Evolutionary conservation across 495 filamentous ascomycete species (phyloP).

Genomic region (Annulohypoxylon bovei): DNA sequence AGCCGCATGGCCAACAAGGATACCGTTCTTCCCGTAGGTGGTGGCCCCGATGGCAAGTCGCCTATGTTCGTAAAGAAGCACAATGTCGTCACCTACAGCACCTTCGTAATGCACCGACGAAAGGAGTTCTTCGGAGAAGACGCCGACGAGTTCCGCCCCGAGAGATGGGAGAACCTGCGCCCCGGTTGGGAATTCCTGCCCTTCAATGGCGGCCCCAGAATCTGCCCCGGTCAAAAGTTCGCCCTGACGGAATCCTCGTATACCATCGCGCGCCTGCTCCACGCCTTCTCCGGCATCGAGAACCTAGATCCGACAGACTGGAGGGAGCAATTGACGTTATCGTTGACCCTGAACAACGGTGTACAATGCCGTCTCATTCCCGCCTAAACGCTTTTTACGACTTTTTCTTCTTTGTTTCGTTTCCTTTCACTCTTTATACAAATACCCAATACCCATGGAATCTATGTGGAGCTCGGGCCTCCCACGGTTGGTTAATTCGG

Average conservation of each 20-base stretch:
- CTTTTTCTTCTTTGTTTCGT: conserved; percentile 3
- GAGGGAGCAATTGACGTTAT: conserved; percentile 48
- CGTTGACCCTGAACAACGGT: conserved; percentile 39
- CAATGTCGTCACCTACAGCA: conserved; percentile 49
- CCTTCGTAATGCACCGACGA: conserved; percentile 68
- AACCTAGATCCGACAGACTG: conserved; percentile 42
- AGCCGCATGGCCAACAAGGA: conserved; percentile 72
- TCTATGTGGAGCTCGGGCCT: conserved; percentile 20
- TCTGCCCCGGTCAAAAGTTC: conserved; percentile 63
- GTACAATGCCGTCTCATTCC: conserved; percentile 37
- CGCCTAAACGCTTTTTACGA: background rate
- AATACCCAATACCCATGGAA: conserved; percentile 32
- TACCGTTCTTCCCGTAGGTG: conserved; percentile 77
- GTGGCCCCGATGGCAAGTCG: conserved; percentile 70
- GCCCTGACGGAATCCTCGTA: conserved; percentile 71
- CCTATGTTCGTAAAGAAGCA: conserved; percentile 66
- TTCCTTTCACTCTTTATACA: conserved; percentile 15
- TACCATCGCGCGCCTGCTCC: conserved; percentile 57
- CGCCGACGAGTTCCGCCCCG: conserved; percentile 62
- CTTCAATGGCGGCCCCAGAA: conserved; percentile 67
- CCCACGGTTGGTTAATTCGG: conserved; percentile 13
- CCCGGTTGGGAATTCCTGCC: conserved; percentile 66
- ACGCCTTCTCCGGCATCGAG: conserved; percentile 47
- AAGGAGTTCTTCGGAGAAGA: conserved; percentile 62
- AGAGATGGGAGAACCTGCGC: conserved; percentile 58